phyloP scores from a whole-genome alignment of 495 filamentous ascomycete genomes.

The Trichoderma asperelloides region DNA sequence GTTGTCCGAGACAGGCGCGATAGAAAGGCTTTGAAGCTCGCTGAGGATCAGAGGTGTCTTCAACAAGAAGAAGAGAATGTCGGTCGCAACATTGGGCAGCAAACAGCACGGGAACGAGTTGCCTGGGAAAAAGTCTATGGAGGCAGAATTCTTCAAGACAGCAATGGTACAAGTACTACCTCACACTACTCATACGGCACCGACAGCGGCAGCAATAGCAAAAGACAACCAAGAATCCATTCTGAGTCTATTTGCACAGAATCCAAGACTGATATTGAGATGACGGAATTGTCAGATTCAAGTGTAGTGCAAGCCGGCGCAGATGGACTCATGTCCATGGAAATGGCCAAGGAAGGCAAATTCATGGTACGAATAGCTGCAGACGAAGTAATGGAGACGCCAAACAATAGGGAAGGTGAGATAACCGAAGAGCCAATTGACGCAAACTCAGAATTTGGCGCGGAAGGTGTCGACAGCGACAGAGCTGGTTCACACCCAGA shows the following conservation, averaged over 20 bases:
- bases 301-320: neutral
- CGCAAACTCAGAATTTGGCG: neutral
- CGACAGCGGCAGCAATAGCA: slow-evolving; percentile 44
- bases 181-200: slow-evolving; percentile 36
- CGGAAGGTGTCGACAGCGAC: neutral
- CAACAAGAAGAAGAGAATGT: slow-evolving; percentile 64
- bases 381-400: slow-evolving; percentile 23
- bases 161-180: slow-evolving; percentile 26
- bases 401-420: slow-evolving; percentile 17
- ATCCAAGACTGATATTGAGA: slow-evolving; percentile 27
- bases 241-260: slow-evolving; percentile 14
- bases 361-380: slow-evolving; percentile 32
- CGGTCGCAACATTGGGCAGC: slow-evolving; percentile 58
- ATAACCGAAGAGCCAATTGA: neutral
- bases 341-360: slow-evolving; percentile 21
- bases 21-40: slow-evolving; percentile 46
- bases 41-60: slow-evolving; percentile 47
- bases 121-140: slow-evolving; percentile 80
- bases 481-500: neutral
- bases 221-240: slow-evolving; percentile 28
- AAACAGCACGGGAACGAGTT: slow-evolving; percentile 54
- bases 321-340: slow-evolving; percentile 22
- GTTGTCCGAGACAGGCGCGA: slow-evolving; percentile 67
- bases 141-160: slow-evolving; percentile 30
- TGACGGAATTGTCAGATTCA: slow-evolving; percentile 21